Conservation (phyloP, 306 rosid species). For the Sphenostylis stenocarpa region DNA sequence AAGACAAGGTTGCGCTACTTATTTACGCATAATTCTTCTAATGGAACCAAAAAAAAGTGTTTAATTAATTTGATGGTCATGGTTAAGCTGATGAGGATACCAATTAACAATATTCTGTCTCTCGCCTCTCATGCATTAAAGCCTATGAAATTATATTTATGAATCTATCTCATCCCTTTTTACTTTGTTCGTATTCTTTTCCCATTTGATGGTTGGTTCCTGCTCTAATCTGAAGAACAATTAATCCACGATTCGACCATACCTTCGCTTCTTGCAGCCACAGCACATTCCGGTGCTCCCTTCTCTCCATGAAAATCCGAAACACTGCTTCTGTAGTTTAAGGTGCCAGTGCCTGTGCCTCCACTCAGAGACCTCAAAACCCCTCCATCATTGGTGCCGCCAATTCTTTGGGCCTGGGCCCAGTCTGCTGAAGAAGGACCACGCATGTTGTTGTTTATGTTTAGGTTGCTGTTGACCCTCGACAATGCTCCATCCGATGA, state of each 20-base stretch:
- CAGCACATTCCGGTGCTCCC: constrained; percentile 49
- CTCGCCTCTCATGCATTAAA: constrained; percentile 47
- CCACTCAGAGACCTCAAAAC: too few species aligned
- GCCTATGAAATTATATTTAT: constrained; percentile 15
- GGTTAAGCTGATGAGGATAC: constrained; percentile 47
- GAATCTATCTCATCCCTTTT: neutral
- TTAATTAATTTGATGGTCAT: constrained; percentile 52
- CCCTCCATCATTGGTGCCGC: constrained; percentile 30
- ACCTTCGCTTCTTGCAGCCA: constrained; percentile 70
- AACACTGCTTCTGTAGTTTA: too few species aligned
- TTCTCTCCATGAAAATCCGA: constrained; percentile 57
- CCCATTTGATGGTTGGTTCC: neutral
- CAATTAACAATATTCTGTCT: constrained; percentile 38
- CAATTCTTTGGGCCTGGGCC: constrained; percentile 26
- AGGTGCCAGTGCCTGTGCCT: too few species aligned
- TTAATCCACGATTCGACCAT: constrained; percentile 92
- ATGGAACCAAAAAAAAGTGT: constrained; percentile 29
- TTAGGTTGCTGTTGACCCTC: constrained; percentile 17
- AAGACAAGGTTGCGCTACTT: constrained; percentile 41
- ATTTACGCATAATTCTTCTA: constrained; percentile 61
- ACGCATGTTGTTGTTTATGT: neutral
- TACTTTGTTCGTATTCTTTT: constrained; percentile 11
- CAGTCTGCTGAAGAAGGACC: constrained; percentile 37
- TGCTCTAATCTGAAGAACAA: constrained; percentile 77
- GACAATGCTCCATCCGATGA: constrained; percentile 36